These are phyloP conservation scores for Bonia amplexicaulis DNA, from an alignment of 176 grass and related monocot species.

Conservation along the genomic window DNA sequence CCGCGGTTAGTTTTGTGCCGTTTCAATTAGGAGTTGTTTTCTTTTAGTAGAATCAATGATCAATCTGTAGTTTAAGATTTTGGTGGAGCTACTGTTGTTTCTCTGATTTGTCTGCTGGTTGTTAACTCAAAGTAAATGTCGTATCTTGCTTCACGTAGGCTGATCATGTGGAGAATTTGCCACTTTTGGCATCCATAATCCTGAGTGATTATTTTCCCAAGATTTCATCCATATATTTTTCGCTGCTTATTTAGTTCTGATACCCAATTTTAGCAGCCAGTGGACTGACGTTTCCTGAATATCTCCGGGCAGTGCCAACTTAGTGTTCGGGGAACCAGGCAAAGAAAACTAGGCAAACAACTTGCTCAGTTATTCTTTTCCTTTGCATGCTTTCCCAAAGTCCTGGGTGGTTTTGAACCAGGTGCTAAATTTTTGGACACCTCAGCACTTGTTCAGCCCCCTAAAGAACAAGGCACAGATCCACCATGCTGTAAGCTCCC, in stretches of 20 bases:
- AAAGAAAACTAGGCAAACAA: background rate
- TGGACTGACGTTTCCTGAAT: background rate
- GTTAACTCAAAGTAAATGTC: background rate
- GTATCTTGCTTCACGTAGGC: background rate
- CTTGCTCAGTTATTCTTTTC: background rate
- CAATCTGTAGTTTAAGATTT: no score
- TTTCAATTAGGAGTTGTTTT: background rate
- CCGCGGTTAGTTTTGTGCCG: background rate
- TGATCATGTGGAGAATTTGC: background rate
- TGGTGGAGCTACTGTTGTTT: background rate
- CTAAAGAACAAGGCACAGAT: background rate
- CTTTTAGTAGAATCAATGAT: background rate
- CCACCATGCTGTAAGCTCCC: conserved; percentile 15
- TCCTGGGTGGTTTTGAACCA: background rate
- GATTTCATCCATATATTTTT: background rate
- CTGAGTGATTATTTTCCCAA: no score
- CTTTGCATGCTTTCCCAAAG: background rate
- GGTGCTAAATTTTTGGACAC: background rate
- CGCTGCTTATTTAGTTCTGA: background rate
- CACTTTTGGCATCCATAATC: background rate
- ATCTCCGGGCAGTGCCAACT: background rate
- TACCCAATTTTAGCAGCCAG: background rate
- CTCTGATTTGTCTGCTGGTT: no score
- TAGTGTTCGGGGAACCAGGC: background rate
- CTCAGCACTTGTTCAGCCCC: background rate